Conservation (phyloP, 2,329 filamentous ascomycete species). For the Aspergillus latus region DNA sequence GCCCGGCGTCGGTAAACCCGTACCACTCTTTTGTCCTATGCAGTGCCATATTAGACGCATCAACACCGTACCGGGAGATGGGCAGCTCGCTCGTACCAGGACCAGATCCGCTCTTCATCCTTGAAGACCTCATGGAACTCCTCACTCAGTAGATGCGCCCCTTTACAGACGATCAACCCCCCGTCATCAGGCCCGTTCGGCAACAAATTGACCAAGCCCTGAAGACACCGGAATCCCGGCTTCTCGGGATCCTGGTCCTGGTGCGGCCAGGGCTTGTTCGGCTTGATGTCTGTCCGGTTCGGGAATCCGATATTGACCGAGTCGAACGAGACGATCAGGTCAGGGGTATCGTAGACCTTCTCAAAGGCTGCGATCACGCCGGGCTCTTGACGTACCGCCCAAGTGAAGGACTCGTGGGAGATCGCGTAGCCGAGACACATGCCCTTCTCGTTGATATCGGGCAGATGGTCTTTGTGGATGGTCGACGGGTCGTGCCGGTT, state of each 20-base stretch:
- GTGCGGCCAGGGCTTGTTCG: conserved; percentile 48
- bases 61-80: neutral
- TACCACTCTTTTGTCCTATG: conserved; percentile 33
- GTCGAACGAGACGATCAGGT: conserved; percentile 53
- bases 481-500: conserved; percentile 36
- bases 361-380: conserved; percentile 50
- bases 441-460: conserved; percentile 49
- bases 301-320: conserved; percentile 49
- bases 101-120: conserved; percentile 27
- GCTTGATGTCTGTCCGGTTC: conserved; percentile 22
- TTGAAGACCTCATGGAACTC: conserved; percentile 34
- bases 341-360: conserved; percentile 47
- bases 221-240: conserved; percentile 50
- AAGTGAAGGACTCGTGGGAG: conserved; percentile 51
- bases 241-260: conserved; percentile 48
- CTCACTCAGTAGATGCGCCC: conserved; percentile 32
- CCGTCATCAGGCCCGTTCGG: conserved; percentile 40
- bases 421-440: conserved; percentile 51
- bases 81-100: neutral
- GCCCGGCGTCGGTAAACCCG: conserved; percentile 29
- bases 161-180: conserved; percentile 37
- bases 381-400: conserved; percentile 49
- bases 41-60: neutral
- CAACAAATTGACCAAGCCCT: conserved; percentile 51
- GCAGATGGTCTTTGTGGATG: conserved; percentile 36